phyloP scores from a whole-genome alignment of 2,329 filamentous ascomycete genomes.

The Escovopsis sp. region DNA sequence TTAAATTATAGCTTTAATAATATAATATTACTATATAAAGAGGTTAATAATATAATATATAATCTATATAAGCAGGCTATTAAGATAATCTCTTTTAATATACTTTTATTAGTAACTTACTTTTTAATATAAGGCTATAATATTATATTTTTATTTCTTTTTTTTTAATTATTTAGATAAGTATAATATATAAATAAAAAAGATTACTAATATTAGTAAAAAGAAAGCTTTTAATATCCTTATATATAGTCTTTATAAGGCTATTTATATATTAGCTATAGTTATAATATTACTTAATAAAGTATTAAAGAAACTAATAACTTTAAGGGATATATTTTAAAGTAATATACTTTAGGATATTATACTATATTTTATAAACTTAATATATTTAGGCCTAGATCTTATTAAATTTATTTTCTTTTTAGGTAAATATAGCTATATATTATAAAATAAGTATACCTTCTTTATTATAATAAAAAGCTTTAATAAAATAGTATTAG shows the following conservation, averaged over 20 bases:
- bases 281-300: constrained; percentile 1
- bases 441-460: too few relatives aligned
- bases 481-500: too few relatives aligned
- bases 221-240: too few relatives aligned
- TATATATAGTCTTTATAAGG: not conserved
- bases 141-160: not conserved
- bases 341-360: too few relatives aligned
- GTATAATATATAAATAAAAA: not conserved
- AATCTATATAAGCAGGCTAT: not conserved
- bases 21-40: not conserved
- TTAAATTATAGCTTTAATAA: too few relatives aligned
- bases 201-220: not conserved
- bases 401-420: too few relatives aligned
- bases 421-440: too few relatives aligned
- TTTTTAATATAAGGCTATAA: not conserved
- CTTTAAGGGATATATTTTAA: not conserved
- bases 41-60: not conserved
- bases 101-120: not conserved
- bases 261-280: not conserved
- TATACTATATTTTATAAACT: too few relatives aligned
- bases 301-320: not conserved
- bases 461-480: too few relatives aligned
- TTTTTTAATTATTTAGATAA: not conserved
- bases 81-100: not conserved
- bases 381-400: too few relatives aligned